Evolutionary conservation across 371 early-diverging fungal genomes (phyloP), one percentile per base, ranked within the genome.

Genomic region (Mucor plumbeus): DNA sequence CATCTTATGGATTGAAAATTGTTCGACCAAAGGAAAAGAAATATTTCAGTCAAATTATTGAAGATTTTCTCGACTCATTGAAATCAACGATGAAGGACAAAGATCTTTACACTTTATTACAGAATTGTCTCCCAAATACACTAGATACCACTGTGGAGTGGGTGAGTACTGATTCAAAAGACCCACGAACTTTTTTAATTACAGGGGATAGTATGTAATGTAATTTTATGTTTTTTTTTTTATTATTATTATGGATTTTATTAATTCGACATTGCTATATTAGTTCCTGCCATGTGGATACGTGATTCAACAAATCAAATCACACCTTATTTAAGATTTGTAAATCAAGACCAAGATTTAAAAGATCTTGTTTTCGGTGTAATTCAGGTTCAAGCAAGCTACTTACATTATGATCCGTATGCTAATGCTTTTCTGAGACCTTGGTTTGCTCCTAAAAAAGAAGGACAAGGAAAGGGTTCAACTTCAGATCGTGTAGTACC

Each of bases 291-390:
- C 36, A 85, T 85, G 86, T 87, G 85, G 85, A 69, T 87, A 17
- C 70, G 87, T n/a, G 87, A 87, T 69, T 84, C 85, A 3, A 77
- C 86, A 34, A 83, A 85, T 61, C 87, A 87, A 70, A 72, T 87
- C 5, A 55, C 74, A 26, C 84, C 85, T 11, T 87, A 84, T 64
- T 38, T 81, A 21, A 44, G 61, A 14, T 74, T 74, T 21, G 58
- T 74, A 5, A 65, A 72, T 1, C n/a, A 70, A 38, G 81, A 80
- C 55, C 13, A 59, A 5, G 21, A 44, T 15, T 17, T 83, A 40
- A 61, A 65, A 57, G 63, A 74, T 9, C 35, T 81, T 17, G 61
- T 81, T 0, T 70, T 77, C 31, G 83, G 83, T 14, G 76, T 81
- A 4, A 54, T 83, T 13, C 61, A 73, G 48, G 72, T 77, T 0